Percentiles rank a stretch among this genome's conserved stretches.
Conservation (phyloP, 768 basidiomycete genomes). For the Boletus speciosus region DNA sequence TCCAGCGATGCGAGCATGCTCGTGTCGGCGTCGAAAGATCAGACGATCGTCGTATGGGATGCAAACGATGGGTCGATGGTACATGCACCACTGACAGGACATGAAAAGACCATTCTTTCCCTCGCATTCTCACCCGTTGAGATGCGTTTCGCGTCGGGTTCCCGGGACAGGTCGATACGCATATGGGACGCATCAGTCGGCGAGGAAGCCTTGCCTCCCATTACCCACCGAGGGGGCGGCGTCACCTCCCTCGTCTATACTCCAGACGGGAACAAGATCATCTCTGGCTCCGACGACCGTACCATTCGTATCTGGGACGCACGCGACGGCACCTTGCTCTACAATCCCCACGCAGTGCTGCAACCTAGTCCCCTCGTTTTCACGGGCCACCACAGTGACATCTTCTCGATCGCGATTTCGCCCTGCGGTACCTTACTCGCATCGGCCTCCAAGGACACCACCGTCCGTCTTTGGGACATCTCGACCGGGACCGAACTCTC, state of each 20-base stretch:
- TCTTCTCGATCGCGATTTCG: slow-evolving; percentile 29
- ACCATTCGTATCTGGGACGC: slow-evolving; percentile 30
- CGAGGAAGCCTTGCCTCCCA: slow-evolving; percentile 7
- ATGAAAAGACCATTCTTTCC: slow-evolving; percentile 24
- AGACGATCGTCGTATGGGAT: slow-evolving; percentile 29
- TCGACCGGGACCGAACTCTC: slow-evolving; percentile 16
- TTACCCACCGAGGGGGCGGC: slow-evolving; percentile 17
- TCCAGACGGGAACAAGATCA: slow-evolving; percentile 25
- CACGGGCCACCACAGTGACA: slow-evolving; percentile 20
- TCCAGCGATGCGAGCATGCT: slow-evolving; percentile 26
- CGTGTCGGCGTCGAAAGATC: slow-evolving; percentile 26
- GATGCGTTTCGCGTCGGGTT: slow-evolving; percentile 29
- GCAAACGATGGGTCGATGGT: slow-evolving; percentile 8
- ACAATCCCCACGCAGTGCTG: slow-evolving; percentile 2
- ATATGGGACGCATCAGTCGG: slow-evolving; percentile 28
- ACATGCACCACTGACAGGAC: slow-evolving; percentile 19
- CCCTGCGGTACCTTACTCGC: slow-evolving; percentile 29
- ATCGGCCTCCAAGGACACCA: slow-evolving; percentile 30
- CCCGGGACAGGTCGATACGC: slow-evolving; percentile 27
- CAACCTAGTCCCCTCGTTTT: slow-evolving; percentile 15
- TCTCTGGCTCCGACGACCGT: slow-evolving; percentile 32
- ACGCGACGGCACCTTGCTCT: slow-evolving; percentile 16
- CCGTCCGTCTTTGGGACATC: slow-evolving; percentile 31
- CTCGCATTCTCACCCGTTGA: slow-evolving; percentile 30
- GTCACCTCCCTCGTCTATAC: slow-evolving; percentile 29